Evolutionary conservation across 176 grass and related monocot species (phyloP).

Genomic region (Avena sativa): DNA sequence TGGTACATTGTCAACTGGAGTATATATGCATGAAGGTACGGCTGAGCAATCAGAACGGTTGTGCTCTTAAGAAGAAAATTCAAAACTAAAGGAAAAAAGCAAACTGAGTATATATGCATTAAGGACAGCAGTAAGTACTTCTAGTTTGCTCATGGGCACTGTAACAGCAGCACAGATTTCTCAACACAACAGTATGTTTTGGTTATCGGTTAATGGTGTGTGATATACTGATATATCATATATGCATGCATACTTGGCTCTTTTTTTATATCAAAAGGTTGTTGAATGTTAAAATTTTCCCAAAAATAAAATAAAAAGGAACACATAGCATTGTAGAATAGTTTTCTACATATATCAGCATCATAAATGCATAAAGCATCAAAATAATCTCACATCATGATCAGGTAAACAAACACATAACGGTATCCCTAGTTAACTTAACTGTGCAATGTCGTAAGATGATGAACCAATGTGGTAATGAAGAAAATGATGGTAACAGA

Average conservation of each 20-base stretch:
- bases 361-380: slow-evolving; percentile 14
- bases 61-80: background rate
- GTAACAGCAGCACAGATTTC: slow-evolving; percentile 10
- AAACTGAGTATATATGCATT: background rate
- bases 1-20: background rate
- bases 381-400: slow-evolving; percentile 14
- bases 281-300: background rate
- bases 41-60: background rate
- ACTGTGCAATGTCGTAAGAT: background rate
- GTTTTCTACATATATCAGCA: slow-evolving; percentile 18
- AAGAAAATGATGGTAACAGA: slow-evolving; percentile 3
- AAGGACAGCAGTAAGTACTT: background rate
- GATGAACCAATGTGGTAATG: background rate
- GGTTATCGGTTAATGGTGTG: background rate
- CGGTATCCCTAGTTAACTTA: background rate
- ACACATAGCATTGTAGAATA: background rate
- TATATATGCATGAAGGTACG: too few relatives aligned
- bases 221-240: slow-evolving; percentile 20
- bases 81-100: background rate
- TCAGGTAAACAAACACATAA: background rate
- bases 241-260: background rate
- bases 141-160: background rate
- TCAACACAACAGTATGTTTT: slow-evolving; percentile 12
- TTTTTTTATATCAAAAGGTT: background rate
- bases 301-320: background rate